Evolutionary conservation across 192 early-diverging fungal genomes (phyloP).

Genomic region (Entomortierella parvispora): DNA sequence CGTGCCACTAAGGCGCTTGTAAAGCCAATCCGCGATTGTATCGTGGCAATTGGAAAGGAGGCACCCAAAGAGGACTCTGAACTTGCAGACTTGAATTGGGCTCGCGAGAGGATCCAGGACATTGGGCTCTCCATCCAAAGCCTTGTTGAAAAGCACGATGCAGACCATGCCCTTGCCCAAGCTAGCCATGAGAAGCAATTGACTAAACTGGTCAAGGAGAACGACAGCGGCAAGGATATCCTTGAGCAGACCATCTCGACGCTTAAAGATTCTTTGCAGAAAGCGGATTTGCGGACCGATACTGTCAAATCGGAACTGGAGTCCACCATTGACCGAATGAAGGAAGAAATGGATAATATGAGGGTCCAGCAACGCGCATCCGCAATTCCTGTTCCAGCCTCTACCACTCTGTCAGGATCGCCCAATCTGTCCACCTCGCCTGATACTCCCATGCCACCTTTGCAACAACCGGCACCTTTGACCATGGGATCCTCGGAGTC

Average conservation of each 20-base stretch:
- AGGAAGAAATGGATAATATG: slow-evolving; percentile 27
- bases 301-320: slow-evolving; percentile 2
- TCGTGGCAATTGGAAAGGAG: slow-evolving; percentile 12
- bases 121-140: slow-evolving; percentile 19
- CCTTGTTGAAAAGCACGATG: slow-evolving; percentile 13
- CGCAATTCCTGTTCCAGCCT: slow-evolving; percentile 25
- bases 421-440: slow-evolving; percentile 9
- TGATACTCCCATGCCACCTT: slow-evolving; percentile 12
- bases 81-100: slow-evolving; percentile 13
- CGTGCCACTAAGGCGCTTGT: slow-evolving; percentile 20
- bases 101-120: slow-evolving; percentile 8
- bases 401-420: slow-evolving; percentile 7
- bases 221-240: slow-evolving; percentile 17
- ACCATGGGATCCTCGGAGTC: neutral
- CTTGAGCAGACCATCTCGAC: slow-evolving; percentile 24
- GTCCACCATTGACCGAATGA: slow-evolving; percentile 5
- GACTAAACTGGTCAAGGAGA: slow-evolving; percentile 12
- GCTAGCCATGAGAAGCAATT: neutral
- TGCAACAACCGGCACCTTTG: neutral
- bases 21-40: slow-evolving; percentile 20
- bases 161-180: neutral
- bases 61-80: neutral
- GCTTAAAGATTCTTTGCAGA: slow-evolving; percentile 17
- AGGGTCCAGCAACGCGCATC: slow-evolving; percentile 30
- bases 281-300: slow-evolving; percentile 10